phyloP scores from a whole-genome alignment of 169 alveolate genomes.

The Ichthyophthirius multifiliis region DNA sequence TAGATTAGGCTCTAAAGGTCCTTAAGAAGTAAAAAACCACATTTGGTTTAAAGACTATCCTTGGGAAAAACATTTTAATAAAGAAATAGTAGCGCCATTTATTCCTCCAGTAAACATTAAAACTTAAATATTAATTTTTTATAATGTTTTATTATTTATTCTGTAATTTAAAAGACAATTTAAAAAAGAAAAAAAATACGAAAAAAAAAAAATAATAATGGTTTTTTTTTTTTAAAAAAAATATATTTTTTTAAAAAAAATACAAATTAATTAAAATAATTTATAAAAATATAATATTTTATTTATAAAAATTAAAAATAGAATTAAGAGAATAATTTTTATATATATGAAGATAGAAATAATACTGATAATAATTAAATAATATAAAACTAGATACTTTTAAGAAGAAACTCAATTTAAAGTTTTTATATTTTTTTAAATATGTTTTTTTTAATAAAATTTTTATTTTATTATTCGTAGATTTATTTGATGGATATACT shows the following conservation, averaged over 20 bases:
- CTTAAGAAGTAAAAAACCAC: constrained; percentile 55
- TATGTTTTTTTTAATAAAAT: not conserved
- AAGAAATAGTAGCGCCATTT: constrained; percentile 4
- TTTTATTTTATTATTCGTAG: not conserved
- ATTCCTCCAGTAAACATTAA: not conserved
- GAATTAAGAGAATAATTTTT: constrained; percentile 4
- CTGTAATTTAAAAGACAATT: too few species aligned
- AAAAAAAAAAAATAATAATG: too few species aligned
- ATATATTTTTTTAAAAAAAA: too few species aligned
- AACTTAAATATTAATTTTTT: too few species aligned
- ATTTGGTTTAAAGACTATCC: constrained; percentile 55
- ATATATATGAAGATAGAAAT: constrained; percentile 24
- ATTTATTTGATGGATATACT: constrained; percentile 32
- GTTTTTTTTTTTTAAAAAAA: too few species aligned
- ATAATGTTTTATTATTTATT: too few species aligned
- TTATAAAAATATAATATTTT: too few species aligned
- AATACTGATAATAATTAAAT: constrained; percentile 24
- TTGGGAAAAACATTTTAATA: constrained; percentile 48
- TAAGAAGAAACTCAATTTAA: constrained; percentile 40
- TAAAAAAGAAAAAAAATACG: not conserved
- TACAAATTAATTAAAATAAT: too few species aligned
- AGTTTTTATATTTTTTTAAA: not conserved
- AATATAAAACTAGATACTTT: not conserved
- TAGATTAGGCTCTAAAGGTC: constrained; percentile 58
- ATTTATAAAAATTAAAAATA: not conserved